These are phyloP conservation scores for Puccinellia tenuiflora DNA, from an alignment of 176 grass and related monocot species.

Conservation along the genomic window DNA sequence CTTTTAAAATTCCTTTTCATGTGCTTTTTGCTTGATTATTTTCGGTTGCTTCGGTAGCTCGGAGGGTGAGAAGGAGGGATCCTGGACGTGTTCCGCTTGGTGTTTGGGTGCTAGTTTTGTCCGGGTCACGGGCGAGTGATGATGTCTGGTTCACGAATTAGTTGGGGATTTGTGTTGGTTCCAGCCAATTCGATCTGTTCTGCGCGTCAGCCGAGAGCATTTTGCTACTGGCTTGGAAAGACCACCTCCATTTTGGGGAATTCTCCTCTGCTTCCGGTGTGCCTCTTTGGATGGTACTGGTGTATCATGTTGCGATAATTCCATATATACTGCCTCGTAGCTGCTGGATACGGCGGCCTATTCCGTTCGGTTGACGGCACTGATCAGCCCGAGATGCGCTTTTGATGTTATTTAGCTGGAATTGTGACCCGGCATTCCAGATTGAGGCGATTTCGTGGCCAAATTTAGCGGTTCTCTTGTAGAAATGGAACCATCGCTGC, in stretches of 20 bases:
- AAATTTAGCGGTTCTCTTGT: background rate
- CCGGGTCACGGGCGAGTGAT: background rate
- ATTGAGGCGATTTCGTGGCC: background rate
- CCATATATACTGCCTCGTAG: background rate
- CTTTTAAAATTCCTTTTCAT: too few relatives aligned
- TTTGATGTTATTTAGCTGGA: background rate
- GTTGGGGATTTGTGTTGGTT: background rate
- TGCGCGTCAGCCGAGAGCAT: constrained; percentile 2
- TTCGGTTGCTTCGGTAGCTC: background rate
- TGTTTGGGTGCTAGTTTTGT: background rate
- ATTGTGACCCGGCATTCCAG: background rate
- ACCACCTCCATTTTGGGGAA: constrained; percentile 16
- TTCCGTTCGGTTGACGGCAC: background rate
- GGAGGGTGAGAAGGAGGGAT: background rate
- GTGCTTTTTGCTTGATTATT: background rate
- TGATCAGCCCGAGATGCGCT: background rate
- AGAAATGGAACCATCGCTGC: background rate
- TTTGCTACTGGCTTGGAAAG: background rate
- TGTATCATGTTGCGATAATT: background rate
- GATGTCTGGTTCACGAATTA: background rate
- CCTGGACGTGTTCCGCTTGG: background rate
- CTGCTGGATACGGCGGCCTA: background rate
- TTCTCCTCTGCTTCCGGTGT: background rate
- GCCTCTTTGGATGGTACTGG: background rate
- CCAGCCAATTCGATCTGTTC: constrained; percentile 4